Evolutionary conservation across 495 filamentous ascomycete genomes (phyloP).

Genomic region (Aspergillus coremiiformis): DNA sequence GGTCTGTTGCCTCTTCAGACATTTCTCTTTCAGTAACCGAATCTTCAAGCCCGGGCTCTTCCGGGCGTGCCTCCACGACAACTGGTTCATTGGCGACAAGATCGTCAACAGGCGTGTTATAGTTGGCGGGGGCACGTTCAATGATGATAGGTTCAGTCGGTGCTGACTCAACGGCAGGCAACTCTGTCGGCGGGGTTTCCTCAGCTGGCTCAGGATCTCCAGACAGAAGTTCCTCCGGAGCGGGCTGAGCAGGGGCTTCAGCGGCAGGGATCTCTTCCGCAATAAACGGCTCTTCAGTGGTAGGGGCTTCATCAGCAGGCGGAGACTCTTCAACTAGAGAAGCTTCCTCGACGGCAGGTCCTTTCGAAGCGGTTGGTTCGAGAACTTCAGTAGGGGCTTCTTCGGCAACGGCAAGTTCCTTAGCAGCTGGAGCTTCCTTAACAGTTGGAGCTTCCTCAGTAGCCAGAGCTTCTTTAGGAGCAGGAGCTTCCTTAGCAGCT

Average conservation of each 20-base stretch:
- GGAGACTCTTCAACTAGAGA: slow-evolving; percentile 2
- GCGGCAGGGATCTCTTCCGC: slow-evolving; percentile 5
- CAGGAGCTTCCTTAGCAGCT: not conserved
- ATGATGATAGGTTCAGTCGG: slow-evolving; percentile 5
- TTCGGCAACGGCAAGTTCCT: slow-evolving; percentile 4
- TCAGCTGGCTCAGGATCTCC: slow-evolving; percentile 1
- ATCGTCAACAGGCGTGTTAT: slow-evolving; percentile 7
- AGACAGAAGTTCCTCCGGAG: slow-evolving; percentile 8
- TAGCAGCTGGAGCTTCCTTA: slow-evolving; percentile 12
- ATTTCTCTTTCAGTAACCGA: slow-evolving; percentile 6
- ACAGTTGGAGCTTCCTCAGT: slow-evolving; percentile 7
- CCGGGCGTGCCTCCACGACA: slow-evolving; percentile 1
- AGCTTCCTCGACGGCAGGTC: slow-evolving; percentile 5
- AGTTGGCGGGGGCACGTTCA: slow-evolving; percentile 3
- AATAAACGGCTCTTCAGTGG: slow-evolving; percentile 5
- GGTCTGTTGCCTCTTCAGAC: not conserved
- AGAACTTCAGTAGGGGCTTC: slow-evolving; percentile 1
- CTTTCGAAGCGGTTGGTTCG: slow-evolving; percentile 5
- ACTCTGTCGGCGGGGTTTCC: slow-evolving; percentile 3
- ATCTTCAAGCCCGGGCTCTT: slow-evolving; percentile 8
- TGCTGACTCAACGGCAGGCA: slow-evolving; percentile 2
- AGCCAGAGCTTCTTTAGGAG: slow-evolving; percentile 6
- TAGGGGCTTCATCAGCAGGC: slow-evolving; percentile 1
- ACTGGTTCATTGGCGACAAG: slow-evolving; percentile 9
- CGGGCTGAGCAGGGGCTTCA: slow-evolving; percentile 6